Evolutionary conservation across 331 rosid genomes (phyloP).

Genomic region (Quercus phellos): DNA sequence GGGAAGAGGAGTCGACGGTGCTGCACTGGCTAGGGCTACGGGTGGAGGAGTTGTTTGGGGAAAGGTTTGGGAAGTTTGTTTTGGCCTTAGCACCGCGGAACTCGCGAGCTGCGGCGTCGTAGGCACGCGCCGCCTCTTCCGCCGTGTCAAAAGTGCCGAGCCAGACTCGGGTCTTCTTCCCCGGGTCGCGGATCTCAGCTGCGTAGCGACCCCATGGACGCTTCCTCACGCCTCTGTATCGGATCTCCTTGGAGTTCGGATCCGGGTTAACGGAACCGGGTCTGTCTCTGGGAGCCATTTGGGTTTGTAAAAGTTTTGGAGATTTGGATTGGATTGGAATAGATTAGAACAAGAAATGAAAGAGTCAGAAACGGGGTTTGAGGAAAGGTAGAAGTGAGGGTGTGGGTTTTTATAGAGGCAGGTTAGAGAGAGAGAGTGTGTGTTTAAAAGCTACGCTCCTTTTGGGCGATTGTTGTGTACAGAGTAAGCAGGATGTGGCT

Average conservation of each 20-base stretch:
- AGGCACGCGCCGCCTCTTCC: constrained; percentile 78
- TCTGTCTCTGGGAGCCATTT: constrained; percentile 56
- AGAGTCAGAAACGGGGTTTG: constrained; percentile 15
- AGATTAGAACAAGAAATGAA: not conserved
- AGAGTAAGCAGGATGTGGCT: constrained; percentile 36
- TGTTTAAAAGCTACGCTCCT: constrained; percentile 54
- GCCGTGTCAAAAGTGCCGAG: constrained; percentile 80
- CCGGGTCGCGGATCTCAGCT: constrained; percentile 89
- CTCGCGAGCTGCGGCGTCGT: constrained; percentile 68
- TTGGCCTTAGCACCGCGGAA: constrained; percentile 68
- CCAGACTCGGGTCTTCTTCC: constrained; percentile 81
- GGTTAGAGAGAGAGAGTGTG: not conserved
- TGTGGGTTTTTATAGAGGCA: constrained; percentile 33
- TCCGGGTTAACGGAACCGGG: constrained; percentile 9
- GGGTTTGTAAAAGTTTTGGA: not conserved
- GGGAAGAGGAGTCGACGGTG: constrained; percentile 63
- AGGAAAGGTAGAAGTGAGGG: constrained; percentile 7
- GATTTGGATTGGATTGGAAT: not conserved
- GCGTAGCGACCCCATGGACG: constrained; percentile 93
- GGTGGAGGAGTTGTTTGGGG: constrained; percentile 1
- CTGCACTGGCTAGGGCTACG: constrained; percentile 68
- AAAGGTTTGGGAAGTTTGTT: constrained; percentile 52
- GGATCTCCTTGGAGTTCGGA: constrained; percentile 48
- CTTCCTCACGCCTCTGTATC: constrained; percentile 70
- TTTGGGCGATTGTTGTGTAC: constrained; percentile 39